phyloP scores from a whole-genome alignment of 2,329 filamentous ascomycete species.

The Aspergillus udagawae region DNA sequence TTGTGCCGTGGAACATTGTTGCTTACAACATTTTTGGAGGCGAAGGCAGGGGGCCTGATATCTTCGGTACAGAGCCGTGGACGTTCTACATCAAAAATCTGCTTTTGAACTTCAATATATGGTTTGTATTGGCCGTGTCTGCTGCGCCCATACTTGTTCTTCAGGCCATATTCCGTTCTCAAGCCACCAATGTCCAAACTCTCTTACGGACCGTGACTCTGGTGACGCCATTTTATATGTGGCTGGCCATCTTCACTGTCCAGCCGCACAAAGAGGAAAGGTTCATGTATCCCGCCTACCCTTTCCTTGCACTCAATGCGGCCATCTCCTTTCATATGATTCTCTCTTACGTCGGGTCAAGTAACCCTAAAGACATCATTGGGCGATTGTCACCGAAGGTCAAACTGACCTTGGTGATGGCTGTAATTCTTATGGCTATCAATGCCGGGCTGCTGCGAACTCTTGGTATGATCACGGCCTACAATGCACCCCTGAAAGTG shows the following conservation, averaged over 20 bases:
- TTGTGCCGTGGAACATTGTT: slow-evolving; percentile 89
- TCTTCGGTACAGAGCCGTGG: slow-evolving; percentile 96
- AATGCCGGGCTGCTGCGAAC: slow-evolving; percentile 67
- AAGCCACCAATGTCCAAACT: slow-evolving; percentile 61
- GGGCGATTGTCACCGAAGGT: slow-evolving; percentile 70
- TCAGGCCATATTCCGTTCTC: slow-evolving; percentile 63
- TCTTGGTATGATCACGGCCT: slow-evolving; percentile 73
- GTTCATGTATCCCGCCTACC: slow-evolving; percentile 98
- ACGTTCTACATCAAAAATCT: slow-evolving; percentile 93
- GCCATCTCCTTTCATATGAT: slow-evolving; percentile 79
- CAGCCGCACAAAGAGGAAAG: slow-evolving; percentile 97
- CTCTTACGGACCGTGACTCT: slow-evolving; percentile 74
- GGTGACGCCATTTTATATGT: slow-evolving; percentile 84
- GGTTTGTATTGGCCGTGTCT: slow-evolving; percentile 76
- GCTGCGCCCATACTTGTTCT: slow-evolving; percentile 71
- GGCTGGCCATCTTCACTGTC: slow-evolving; percentile 83
- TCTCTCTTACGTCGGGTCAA: slow-evolving; percentile 68
- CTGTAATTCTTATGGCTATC: slow-evolving; percentile 60
- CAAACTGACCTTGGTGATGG: slow-evolving; percentile 63
- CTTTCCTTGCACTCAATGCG: slow-evolving; percentile 83
- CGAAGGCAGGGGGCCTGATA: slow-evolving; percentile 72
- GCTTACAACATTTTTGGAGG: slow-evolving; percentile 90
- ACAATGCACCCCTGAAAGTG: slow-evolving; percentile 73
- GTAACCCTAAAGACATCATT: slow-evolving; percentile 61
- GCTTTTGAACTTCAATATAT: slow-evolving; percentile 89